Evolutionary conservation across 2,329 filamentous ascomycete species (phyloP).

Genomic region (Colletotrichum sp.): DNA sequence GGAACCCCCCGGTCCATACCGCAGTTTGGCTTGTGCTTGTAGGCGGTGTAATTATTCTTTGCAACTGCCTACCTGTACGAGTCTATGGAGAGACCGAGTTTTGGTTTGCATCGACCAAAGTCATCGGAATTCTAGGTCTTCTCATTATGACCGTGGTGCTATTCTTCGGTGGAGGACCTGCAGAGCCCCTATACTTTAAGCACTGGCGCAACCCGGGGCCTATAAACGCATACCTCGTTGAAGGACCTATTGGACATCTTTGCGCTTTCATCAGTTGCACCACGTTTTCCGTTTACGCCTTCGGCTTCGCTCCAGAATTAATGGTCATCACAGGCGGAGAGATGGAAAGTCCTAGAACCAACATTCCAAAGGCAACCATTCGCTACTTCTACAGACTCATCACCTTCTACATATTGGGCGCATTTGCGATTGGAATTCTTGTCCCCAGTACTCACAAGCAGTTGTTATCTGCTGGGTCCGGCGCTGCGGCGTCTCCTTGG

Average conservation of each 20-base stretch:
- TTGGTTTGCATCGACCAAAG: slow-evolving; percentile 60
- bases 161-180: slow-evolving; percentile 19
- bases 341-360: slow-evolving; percentile 49
- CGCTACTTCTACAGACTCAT: slow-evolving; percentile 28
- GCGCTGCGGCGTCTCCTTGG: slow-evolving; percentile 46
- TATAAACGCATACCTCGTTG: background rate
- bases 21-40: slow-evolving; percentile 23
- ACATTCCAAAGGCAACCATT: slow-evolving; percentile 27
- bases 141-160: slow-evolving; percentile 63
- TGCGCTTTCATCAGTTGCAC: slow-evolving; percentile 21
- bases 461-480: slow-evolving; percentile 34
- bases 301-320: slow-evolving; percentile 23
- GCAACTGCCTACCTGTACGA: slow-evolving; percentile 13
- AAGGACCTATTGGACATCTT: slow-evolving; percentile 21
- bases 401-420: slow-evolving; percentile 50
- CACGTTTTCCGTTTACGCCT: slow-evolving; percentile 24
- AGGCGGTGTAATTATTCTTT: slow-evolving; percentile 15
- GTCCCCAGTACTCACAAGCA: slow-evolving; percentile 56
- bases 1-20: slow-evolving; percentile 14
- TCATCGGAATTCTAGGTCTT: slow-evolving; percentile 61
- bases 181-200: slow-evolving; percentile 21
- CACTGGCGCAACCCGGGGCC: slow-evolving; percentile 14
- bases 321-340: slow-evolving; percentile 27
- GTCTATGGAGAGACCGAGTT: slow-evolving; percentile 62
- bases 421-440: slow-evolving; percentile 57